These are phyloP conservation scores for Lasiosphaeriaceae sp. DNA, from an alignment of 495 filamentous ascomycete genomes.

Conservation along the genomic window DNA sequence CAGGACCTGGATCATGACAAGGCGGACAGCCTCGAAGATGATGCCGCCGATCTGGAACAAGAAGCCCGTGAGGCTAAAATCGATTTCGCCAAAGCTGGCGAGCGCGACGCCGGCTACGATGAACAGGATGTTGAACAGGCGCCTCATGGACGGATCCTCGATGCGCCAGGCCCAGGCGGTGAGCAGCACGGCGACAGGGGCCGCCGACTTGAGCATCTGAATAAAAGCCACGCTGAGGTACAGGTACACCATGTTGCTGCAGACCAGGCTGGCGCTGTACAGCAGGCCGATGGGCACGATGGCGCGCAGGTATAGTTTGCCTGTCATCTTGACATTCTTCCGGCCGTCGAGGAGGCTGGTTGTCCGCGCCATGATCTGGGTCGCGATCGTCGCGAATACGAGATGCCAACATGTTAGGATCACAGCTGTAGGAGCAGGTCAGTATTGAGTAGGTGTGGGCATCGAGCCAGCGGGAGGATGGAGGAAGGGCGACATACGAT, in stretches of 20 bases:
- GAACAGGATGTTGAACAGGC: slow-evolving; percentile 63
- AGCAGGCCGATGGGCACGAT: slow-evolving; percentile 73
- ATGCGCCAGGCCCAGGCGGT: slow-evolving; percentile 62
- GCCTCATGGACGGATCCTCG: slow-evolving; percentile 54
- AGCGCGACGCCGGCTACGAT: slow-evolving; percentile 73
- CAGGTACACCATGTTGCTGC: slow-evolving; percentile 69
- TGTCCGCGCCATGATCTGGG: slow-evolving; percentile 66
- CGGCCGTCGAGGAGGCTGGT: slow-evolving; percentile 65
- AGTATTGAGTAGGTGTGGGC: slow-evolving; percentile 3
- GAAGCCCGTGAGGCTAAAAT: slow-evolving; percentile 66
- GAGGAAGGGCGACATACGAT: slow-evolving; percentile 22
- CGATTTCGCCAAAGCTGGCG: slow-evolving; percentile 71
- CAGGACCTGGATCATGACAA: slow-evolving; percentile 74
- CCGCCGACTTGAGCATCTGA: slow-evolving; percentile 78
- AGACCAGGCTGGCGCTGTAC: slow-evolving; percentile 69
- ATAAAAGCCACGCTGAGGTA: slow-evolving; percentile 76
- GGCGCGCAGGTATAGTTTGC: slow-evolving; percentile 61
- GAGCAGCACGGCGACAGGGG: slow-evolving; percentile 65
- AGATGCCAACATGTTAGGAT: slow-evolving; percentile 78
- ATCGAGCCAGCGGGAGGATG: too few relatives aligned
- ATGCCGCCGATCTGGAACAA: slow-evolving; percentile 67
- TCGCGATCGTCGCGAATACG: slow-evolving; percentile 66
- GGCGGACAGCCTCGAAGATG: slow-evolving; percentile 68
- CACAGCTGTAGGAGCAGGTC: slow-evolving; percentile 25
- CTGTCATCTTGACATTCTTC: slow-evolving; percentile 65